Evolutionary conservation across 2,329 filamentous ascomycete species (phyloP), one percentile per base, ranked within the genome.

Genomic region (Fusarium sp.): DNA sequence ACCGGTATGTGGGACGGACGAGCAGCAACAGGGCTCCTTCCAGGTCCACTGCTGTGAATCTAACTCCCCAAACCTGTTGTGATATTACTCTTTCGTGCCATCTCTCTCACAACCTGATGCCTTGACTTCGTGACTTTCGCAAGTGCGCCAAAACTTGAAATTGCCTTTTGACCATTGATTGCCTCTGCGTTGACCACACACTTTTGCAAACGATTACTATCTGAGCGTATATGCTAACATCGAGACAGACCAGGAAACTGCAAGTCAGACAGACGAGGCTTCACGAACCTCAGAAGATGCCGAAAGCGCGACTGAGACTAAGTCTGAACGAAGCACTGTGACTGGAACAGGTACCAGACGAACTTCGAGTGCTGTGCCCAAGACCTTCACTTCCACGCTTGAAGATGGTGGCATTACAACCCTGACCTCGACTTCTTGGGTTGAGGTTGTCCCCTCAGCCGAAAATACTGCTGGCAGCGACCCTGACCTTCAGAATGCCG

Each of bases 401-500:
- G 73, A 79, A 18, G 79, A 86, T 54, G 86, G 86, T 31, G 82
- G 80, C 37, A 79, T 84, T 59, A 82, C 83, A 7, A 81, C 84
- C 18, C 78, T 87, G 54, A 87, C 86, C 16, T 82, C 82, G n/a
- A 88, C 86, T 3, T 86, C 85, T 1, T 85, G 81, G 75, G 86
- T 88, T 6, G 82, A 80, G 27, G 83, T 85, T 42, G 80, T 83
- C 16, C 82, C 84, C 4, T 79, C 81, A 2, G 72, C 77, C 27
- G 70, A 78, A 35, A 60, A 79, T 15, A 78, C 78, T 21, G 69
- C 70, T 27, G 63, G 73, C 63, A 73, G 73, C 60, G 75, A 77
- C 44, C 79, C 82, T 39, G 78, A 76, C 35, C 77, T 85, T 35
- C 83, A 85, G 70, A 83, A 82, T 69, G 80, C 74, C 8, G 83